Conservation (phyloP, 768 basidiomycete genomes). For the Cystobasidium tubakii region DNA sequence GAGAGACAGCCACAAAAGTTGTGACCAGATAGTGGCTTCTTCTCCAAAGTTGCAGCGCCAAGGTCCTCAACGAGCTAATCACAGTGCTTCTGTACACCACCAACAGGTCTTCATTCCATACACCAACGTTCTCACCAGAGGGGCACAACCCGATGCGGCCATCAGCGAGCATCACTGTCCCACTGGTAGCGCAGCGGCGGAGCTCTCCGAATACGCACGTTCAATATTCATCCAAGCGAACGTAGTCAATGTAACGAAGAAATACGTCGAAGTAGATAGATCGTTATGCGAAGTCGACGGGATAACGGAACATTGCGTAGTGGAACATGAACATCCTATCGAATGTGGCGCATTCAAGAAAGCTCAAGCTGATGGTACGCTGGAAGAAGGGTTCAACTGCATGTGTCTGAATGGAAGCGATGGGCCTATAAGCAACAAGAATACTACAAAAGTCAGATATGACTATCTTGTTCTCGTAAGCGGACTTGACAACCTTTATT, state of each 20-base stretch:
- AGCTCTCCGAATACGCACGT: not conserved
- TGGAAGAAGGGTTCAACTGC: conserved; percentile 31
- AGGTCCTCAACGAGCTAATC: no score
- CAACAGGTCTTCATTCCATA: conserved; percentile 42
- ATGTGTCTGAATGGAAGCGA: conserved; percentile 29
- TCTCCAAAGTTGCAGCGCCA: not conserved
- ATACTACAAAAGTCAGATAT: conserved; percentile 37
- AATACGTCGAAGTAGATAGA: conserved; percentile 42
- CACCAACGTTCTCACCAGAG: conserved; percentile 34
- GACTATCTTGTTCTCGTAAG: conserved; percentile 45
- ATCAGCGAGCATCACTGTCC: not conserved
- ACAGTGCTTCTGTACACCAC: no score
- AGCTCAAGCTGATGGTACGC: conserved; percentile 29
- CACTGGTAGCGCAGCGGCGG: not conserved
- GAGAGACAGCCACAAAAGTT: not conserved
- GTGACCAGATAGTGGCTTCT: not conserved
- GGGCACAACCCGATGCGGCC: not conserved
- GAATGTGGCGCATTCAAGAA: conserved; percentile 15
- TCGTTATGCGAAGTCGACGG: conserved; percentile 42
- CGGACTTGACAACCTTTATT: not conserved
- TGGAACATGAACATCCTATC: conserved; percentile 20
- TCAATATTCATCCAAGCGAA: conserved; percentile 41
- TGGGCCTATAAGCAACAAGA: not conserved
- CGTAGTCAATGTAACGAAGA: conserved; percentile 36
- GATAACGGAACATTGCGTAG: conserved; percentile 32